Conservation (phyloP, 202 grass and related monocot genomes). For the Thinopyrum obtusiflorum region DNA sequence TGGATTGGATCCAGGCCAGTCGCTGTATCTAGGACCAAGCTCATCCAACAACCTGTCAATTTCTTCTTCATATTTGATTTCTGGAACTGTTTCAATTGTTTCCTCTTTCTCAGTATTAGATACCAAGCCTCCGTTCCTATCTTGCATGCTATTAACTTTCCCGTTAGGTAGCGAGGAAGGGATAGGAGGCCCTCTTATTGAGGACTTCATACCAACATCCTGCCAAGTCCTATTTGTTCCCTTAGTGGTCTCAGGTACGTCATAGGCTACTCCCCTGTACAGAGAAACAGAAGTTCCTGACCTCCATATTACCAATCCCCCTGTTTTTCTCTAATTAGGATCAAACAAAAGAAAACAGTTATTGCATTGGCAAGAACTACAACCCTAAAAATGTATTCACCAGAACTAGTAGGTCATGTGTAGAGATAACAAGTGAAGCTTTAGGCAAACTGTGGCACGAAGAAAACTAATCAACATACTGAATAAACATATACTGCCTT, state of each 20-base stretch:
- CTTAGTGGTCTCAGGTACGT: constrained; percentile 42
- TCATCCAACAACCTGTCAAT: constrained; percentile 82
- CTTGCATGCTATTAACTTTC: constrained; percentile 15
- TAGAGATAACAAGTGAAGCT: not conserved
- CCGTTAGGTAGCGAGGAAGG: constrained; percentile 19
- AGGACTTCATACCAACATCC: constrained; percentile 36
- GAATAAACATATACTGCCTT: not conserved
- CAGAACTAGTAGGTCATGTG: not conserved
- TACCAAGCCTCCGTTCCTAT: constrained; percentile 18
- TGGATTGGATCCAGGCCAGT: constrained; percentile 82
- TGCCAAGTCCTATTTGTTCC: constrained; percentile 33
- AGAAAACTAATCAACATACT: not conserved
- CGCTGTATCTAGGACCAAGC: constrained; percentile 78
- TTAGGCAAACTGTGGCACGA: not conserved
- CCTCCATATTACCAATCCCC: constrained; percentile 88
- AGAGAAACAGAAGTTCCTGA: constrained; percentile 92
- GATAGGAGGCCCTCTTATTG: constrained; percentile 24
- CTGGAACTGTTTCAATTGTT: constrained; percentile 32
- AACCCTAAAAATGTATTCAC: not conserved
- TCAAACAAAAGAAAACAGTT: constrained; percentile 11
- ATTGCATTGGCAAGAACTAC: constrained; percentile 19
- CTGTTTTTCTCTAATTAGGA: constrained; percentile 79
- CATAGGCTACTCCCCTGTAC: constrained; percentile 74
- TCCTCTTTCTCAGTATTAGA: constrained; percentile 33
- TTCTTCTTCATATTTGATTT: constrained; percentile 87